Percentiles rank a stretch among this genome's conserved stretches.
Conservation (phyloP, 2,329 filamentous ascomycete species). For the Claviceps capensis region DNA sequence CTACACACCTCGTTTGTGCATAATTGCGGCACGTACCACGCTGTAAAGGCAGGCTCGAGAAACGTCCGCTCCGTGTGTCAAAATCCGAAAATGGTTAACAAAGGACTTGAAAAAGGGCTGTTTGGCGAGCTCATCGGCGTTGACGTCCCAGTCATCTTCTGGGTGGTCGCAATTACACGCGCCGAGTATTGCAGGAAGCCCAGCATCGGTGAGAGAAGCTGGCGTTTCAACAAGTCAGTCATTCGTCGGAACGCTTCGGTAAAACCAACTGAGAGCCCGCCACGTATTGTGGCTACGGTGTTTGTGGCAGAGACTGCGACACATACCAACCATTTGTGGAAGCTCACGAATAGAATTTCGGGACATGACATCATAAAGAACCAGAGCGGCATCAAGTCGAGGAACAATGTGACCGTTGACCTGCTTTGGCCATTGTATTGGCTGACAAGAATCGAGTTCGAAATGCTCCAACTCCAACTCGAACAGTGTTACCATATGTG, state of each 20-base stretch:
- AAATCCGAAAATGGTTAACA: slow-evolving; percentile 61
- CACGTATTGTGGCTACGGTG: background rate
- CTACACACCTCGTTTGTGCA: slow-evolving; percentile 51
- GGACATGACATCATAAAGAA: slow-evolving; percentile 79
- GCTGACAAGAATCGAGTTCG: slow-evolving; percentile 40
- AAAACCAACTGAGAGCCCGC: background rate
- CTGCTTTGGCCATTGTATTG: slow-evolving; percentile 53
- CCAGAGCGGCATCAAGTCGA: slow-evolving; percentile 66
- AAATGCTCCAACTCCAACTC: slow-evolving; percentile 55
- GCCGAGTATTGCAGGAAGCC: slow-evolving; percentile 65
- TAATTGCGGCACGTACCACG: slow-evolving; percentile 59
- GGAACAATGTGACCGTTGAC: slow-evolving; percentile 59
- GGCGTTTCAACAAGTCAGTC: slow-evolving; percentile 7
- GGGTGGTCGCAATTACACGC: slow-evolving; percentile 83
- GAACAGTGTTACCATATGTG: slow-evolving; percentile 46
- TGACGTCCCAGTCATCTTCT: slow-evolving; percentile 54
- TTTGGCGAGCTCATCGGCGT: slow-evolving; percentile 47
- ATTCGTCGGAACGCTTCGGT: background rate
- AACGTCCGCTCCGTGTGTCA: slow-evolving; percentile 54
- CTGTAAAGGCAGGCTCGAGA: slow-evolving; percentile 63
- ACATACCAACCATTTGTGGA: slow-evolving; percentile 59
- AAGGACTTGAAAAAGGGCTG: slow-evolving; percentile 54
- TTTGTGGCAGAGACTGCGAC: slow-evolving; percentile 1
- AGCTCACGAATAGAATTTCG: slow-evolving; percentile 61
- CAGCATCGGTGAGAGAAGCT: slow-evolving; percentile 63